Evolutionary conservation across 2,329 filamentous ascomycete species (phyloP).

Genomic region (Daldinia eschscholtzii): DNA sequence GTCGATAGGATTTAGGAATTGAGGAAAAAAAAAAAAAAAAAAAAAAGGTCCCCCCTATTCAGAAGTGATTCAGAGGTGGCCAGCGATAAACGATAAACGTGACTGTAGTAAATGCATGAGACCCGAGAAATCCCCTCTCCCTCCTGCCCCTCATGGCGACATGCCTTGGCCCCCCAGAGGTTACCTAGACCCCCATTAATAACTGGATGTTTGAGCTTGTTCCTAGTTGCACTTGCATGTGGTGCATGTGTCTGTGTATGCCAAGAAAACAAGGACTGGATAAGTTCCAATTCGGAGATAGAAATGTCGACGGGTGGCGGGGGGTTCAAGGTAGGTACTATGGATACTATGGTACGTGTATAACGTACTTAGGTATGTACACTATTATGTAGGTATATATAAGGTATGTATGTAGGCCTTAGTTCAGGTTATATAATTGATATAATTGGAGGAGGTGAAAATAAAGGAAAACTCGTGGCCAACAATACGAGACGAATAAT

Average conservation of each 20-base stretch:
- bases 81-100: background rate
- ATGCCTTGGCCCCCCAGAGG: slow-evolving; percentile 14
- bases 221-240: slow-evolving; percentile 3
- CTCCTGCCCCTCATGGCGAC: slow-evolving; percentile 15
- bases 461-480: slow-evolving; percentile 2
- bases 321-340: background rate
- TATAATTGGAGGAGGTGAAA: slow-evolving; percentile 1
- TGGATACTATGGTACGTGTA: background rate
- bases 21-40: background rate
- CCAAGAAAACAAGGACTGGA: slow-evolving; percentile 25
- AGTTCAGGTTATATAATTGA: too few species aligned
- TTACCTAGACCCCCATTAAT: slow-evolving; percentile 4
- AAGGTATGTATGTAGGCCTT: too few species aligned
- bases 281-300: slow-evolving; percentile 34
- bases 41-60: background rate
- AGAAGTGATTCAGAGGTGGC: background rate
- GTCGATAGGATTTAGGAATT: background rate
- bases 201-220: slow-evolving; percentile 12
- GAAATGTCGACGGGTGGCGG: slow-evolving; percentile 33
- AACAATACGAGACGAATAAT: slow-evolving; percentile 20
- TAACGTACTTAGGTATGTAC: background rate
- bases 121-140: background rate
- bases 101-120: slow-evolving; percentile 11
- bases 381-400: too few species aligned
- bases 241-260: slow-evolving; percentile 18